These are phyloP conservation scores for Elsinoe arachidis DNA, from an alignment of 2,329 filamentous ascomycete genomes.

Conservation along the genomic window DNA sequence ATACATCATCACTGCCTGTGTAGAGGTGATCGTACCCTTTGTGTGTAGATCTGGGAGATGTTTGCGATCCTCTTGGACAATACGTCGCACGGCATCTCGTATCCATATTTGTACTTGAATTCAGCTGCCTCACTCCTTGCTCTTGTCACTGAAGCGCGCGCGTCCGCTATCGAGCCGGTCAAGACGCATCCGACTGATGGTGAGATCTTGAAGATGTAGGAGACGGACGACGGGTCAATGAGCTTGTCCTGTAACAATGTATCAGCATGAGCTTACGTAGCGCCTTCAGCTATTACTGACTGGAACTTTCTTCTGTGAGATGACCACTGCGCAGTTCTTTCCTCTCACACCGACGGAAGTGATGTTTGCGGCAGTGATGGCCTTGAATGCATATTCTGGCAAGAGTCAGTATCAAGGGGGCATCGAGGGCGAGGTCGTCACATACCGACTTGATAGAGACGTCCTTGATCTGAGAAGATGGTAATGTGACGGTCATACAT, in stretches of 20 bases:
- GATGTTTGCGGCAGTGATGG: constrained; percentile 98
- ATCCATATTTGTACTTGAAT: constrained; percentile 97
- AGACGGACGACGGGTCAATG: constrained; percentile 93
- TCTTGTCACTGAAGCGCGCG: constrained; percentile 82
- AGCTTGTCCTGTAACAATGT: constrained; percentile 73
- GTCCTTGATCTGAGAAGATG: constrained; percentile 98
- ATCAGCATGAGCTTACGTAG: background rate
- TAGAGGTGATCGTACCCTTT: constrained; percentile 57
- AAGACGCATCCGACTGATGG: constrained; percentile 96
- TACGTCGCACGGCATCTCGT: constrained; percentile 98
- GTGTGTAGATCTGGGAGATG: constrained; percentile 98
- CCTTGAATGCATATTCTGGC: constrained; percentile 99
- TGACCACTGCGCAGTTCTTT: constrained; percentile 92
- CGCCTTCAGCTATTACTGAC: constrained; percentile 49
- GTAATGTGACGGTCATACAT: constrained; percentile 99
- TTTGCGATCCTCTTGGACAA: constrained; percentile 95
- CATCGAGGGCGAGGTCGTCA: constrained; percentile 21
- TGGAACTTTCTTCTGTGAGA: constrained; percentile 99
- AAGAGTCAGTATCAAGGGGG: constrained; percentile 18
- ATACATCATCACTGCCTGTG: background rate
- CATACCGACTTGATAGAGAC: constrained; percentile 98
- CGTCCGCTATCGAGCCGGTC: constrained; percentile 97
- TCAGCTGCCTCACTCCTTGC: constrained; percentile 94
- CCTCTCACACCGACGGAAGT: constrained; percentile 93
- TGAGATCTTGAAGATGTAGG: constrained; percentile 94